Evolutionary conservation across 768 basidiomycete genomes (phyloP), one percentile per base, ranked within the genome.

Genomic region (Amanita pseudoporphyria): DNA sequence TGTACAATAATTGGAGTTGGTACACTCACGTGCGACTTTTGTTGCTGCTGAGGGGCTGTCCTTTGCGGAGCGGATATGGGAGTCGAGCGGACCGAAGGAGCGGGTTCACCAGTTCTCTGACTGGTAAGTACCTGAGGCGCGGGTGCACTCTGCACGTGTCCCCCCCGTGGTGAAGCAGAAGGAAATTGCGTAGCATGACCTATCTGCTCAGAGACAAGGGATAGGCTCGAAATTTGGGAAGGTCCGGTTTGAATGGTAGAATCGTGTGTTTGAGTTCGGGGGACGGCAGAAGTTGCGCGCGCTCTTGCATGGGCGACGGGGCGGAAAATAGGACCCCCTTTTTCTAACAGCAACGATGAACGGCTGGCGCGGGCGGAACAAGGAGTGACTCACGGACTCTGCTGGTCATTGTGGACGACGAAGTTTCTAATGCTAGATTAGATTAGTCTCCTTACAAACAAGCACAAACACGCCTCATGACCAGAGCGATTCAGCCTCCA

Each of bases 321-420:
- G 58, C 74, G 76, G 56, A 88, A 88, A 47, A 86, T 62, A 5
- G 79, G 73, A 6, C 74, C 70, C 13, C 85, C 85, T 60, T 88
- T 88, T 60, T 87, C 85, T 88, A 56, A 16, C 22, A 33, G 5
- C 2, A 19, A 24, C 10, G 40, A 16, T 41, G 32, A 43, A 24
- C 32, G n/a, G 30, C 3, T 31, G 22, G 40, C 9, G 12, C 6
- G 31, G 13, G 22, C 3, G 3, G 28, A 21, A 26, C 14, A 36
- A 16, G 3, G 19, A 43, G 13, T 24, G 40, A 84, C 84, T 76
- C 60, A 87, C 85, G 85, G 60, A 78, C 76, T 62, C 76, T 69
- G 54, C 72, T 76, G 31, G 73, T 72, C 76, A 78, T 78, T 41
- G 45, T 32, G 35, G 36, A 48, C 45, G 36, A 33, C 22, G n/a